Percentiles rank a stretch among this genome's conserved stretches.
Conservation (phyloP, 2,329 filamentous ascomycete species). For the Aspergillus transmontanensis region DNA sequence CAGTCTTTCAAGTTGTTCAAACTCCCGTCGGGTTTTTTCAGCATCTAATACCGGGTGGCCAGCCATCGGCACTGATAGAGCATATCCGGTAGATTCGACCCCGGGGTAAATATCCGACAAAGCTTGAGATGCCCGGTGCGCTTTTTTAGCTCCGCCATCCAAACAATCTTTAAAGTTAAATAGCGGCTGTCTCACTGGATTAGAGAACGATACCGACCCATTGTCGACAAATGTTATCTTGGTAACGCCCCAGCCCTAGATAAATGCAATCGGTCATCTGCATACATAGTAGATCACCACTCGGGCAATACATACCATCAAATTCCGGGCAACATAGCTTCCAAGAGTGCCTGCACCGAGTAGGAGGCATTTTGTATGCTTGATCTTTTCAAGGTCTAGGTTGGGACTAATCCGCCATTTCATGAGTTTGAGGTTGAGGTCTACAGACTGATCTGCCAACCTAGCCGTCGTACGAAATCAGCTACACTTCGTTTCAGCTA, state of each 20-base stretch:
- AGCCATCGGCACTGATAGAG: slow-evolving; percentile 89
- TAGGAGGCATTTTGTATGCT: slow-evolving; percentile 84
- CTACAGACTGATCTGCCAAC: slow-evolving; percentile 90
- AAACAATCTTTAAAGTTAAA: slow-evolving; percentile 90
- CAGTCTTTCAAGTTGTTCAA: slow-evolving; percentile 71
- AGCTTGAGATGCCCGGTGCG: slow-evolving; percentile 75
- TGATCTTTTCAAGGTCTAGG: slow-evolving; percentile 84
- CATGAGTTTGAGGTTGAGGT: slow-evolving; percentile 96
- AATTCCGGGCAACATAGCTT: slow-evolving; percentile 86
- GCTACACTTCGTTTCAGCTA: slow-evolving; percentile 3
- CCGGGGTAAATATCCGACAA: slow-evolving; percentile 88
- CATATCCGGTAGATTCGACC: slow-evolving; percentile 77
- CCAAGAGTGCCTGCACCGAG: slow-evolving; percentile 92
- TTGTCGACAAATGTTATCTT: slow-evolving; percentile 97
- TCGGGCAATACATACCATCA: slow-evolving; percentile 59
- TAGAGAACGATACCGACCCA: slow-evolving; percentile 89
- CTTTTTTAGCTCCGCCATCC: slow-evolving; percentile 82
- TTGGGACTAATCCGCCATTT: slow-evolving; percentile 95
- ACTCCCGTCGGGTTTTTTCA: slow-evolving; percentile 69
- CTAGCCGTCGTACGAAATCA: slow-evolving; percentile 27
- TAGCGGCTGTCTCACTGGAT: slow-evolving; percentile 90
- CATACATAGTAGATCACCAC: not conserved
- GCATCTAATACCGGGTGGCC: slow-evolving; percentile 84
- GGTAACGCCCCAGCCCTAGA: slow-evolving; percentile 81
- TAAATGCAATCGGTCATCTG: slow-evolving; percentile 2